A percentile compares a stretch with the other conserved stretches of the same genome.
Evolutionary conservation across 345 rosid species (phyloP).

Genomic region (Acer yangbiense): DNA sequence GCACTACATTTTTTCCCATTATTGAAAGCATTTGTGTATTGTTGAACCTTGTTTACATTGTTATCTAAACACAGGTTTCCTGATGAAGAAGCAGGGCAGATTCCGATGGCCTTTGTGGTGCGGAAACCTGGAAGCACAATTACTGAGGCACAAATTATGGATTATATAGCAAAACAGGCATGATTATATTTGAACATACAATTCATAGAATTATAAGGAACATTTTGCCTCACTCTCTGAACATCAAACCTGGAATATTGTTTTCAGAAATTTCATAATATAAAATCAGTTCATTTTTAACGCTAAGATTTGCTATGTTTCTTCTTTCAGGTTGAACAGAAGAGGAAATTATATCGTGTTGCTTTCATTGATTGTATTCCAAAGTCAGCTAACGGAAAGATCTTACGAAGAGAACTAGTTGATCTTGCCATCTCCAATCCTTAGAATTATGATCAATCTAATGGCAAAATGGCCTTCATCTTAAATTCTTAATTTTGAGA

Average conservation of each 20-base stretch:
- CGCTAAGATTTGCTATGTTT: background rate
- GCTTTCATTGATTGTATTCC: constrained; percentile 69
- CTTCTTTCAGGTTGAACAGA: constrained; percentile 69
- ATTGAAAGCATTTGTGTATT: background rate
- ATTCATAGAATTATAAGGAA: too few relatives aligned
- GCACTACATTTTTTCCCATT: constrained; percentile 14
- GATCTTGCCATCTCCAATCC: constrained; percentile 35
- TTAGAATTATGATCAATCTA: too few relatives aligned
- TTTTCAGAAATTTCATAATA: too few relatives aligned
- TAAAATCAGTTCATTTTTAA: too few relatives aligned
- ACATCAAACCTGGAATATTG: too few relatives aligned
- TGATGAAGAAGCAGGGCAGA: constrained; percentile 88
- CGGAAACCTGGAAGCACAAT: constrained; percentile 68
- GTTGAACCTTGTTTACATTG: background rate
- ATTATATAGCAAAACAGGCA: constrained; percentile 73
- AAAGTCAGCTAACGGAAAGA: constrained; percentile 74
- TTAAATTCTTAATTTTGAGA: too few relatives aligned
- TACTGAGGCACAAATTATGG: constrained; percentile 59
- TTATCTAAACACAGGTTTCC: constrained; percentile 53
- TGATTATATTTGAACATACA: background rate
- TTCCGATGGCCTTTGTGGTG: constrained; percentile 92
- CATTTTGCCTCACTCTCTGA: background rate
- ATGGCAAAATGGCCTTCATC: too few relatives aligned
- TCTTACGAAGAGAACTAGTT: constrained; percentile 64
- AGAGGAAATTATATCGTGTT: constrained; percentile 73